A percentile compares a stretch with the other conserved stretches of the same genome.
phyloP scores from a whole-genome alignment of 352 stramenopile species.

The Phytophthora constricta region DNA sequence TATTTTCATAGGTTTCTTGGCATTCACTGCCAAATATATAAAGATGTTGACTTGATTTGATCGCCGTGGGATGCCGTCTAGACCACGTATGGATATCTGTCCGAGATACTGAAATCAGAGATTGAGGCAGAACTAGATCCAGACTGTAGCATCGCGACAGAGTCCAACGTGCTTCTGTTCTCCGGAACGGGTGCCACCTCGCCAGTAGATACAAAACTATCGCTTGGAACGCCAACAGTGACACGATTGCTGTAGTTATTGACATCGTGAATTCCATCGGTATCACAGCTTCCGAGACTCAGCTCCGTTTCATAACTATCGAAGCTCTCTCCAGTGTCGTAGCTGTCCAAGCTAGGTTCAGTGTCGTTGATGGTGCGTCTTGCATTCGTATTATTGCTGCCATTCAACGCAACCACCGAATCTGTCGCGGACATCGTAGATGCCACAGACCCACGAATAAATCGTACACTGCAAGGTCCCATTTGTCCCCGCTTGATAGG shows the following conservation, averaged over 20 bases:
- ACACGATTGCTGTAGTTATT: conserved; percentile 22
- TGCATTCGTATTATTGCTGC: conserved; percentile 15
- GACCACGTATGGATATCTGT: background rate
- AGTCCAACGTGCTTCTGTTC: conserved; percentile 21
- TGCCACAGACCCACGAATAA: conserved; percentile 34
- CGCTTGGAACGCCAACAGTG: conserved; percentile 14
- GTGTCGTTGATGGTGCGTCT: conserved; percentile 2
- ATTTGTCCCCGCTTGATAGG: conserved; percentile 38
- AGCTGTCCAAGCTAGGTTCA: conserved; percentile 23
- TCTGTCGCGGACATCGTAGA: conserved; percentile 37
- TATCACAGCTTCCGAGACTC: conserved; percentile 23
- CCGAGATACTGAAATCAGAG: conserved; percentile 26
- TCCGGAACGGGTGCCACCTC: conserved; percentile 6
- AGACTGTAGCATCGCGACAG: conserved; percentile 28
- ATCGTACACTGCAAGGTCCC: conserved; percentile 18
- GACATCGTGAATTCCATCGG: conserved; percentile 3
- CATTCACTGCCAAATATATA: too few species aligned
- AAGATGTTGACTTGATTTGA: too few species aligned
- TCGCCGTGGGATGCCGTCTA: background rate
- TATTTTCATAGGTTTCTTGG: too few species aligned
- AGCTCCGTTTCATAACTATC: conserved; percentile 21
- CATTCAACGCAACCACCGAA: conserved; percentile 21
- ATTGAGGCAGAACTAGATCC: conserved; percentile 15
- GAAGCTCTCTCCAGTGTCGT: conserved; percentile 13
- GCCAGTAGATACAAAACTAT: conserved; percentile 22